phyloP scores from a whole-genome alignment of 2,329 filamentous ascomycete species.

The Xylariales sp. region DNA sequence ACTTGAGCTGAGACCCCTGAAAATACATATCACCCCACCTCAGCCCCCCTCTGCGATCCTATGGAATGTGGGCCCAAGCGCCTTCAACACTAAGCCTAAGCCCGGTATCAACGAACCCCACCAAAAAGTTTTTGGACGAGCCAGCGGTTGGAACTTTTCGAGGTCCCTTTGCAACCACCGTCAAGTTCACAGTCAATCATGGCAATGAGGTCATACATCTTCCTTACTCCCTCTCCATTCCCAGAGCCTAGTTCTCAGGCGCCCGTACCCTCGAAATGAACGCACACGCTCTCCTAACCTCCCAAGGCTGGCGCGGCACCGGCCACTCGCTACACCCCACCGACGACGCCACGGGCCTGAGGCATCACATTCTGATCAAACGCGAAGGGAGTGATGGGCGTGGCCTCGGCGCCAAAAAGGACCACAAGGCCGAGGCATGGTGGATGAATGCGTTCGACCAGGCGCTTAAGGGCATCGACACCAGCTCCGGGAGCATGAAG shows the following conservation, averaged over 20 bases:
- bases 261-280: too few relatives aligned
- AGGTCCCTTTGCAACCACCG: too few relatives aligned
- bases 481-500: slow-evolving; percentile 49
- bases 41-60: too few relatives aligned
- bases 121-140: slow-evolving; percentile 2
- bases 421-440: slow-evolving; percentile 77
- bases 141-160: neutral
- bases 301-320: slow-evolving; percentile 84
- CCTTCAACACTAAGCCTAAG: neutral
- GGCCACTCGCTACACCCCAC: slow-evolving; percentile 82
- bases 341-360: slow-evolving; percentile 69
- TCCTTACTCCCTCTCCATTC: too few relatives aligned
- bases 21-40: too few relatives aligned
- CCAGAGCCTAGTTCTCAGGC: too few relatives aligned
- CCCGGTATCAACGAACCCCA: neutral
- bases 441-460: slow-evolving; percentile 95
- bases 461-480: slow-evolving; percentile 75
- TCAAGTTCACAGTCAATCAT: neutral
- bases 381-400: slow-evolving; percentile 71
- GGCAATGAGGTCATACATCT: neutral
- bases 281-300: slow-evolving; percentile 73
- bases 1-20: too few relatives aligned
- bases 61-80: too few relatives aligned
- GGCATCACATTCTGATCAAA: slow-evolving; percentile 75
- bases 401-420: slow-evolving; percentile 73